Conservation (phyloP, 176 grass and related monocot species). For the Avena insularis region DNA sequence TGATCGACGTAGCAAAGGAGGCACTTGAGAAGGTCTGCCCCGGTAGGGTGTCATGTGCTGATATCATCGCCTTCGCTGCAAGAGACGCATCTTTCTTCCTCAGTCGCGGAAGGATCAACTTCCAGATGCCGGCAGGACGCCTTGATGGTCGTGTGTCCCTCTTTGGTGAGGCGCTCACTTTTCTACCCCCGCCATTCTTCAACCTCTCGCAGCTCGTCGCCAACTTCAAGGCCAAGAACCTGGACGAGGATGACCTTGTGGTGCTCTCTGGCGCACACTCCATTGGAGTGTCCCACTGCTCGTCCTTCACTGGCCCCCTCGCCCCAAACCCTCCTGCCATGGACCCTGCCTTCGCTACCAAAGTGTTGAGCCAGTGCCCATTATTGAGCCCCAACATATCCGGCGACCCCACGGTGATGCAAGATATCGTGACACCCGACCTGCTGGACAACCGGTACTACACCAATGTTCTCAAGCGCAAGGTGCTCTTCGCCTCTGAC, state of each 20-base stretch:
- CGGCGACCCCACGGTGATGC: constrained; percentile 39
- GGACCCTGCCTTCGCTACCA: neutral
- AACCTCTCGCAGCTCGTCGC: constrained; percentile 16
- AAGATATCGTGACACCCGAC: constrained; percentile 40
- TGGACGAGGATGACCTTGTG: constrained; percentile 51
- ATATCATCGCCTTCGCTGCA: constrained; percentile 58
- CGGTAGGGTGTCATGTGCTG: constrained; percentile 55
- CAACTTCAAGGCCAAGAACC: constrained; percentile 51
- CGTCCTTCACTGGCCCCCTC: constrained; percentile 49
- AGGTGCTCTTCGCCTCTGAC: constrained; percentile 63
- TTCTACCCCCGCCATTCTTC: constrained; percentile 21
- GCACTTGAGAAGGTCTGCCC: constrained; percentile 42
- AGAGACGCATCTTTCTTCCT: constrained; percentile 55
- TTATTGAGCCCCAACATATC: neutral
- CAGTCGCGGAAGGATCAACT: constrained; percentile 34
- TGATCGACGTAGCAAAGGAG: constrained; percentile 57
- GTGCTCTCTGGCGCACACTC: constrained; percentile 58
- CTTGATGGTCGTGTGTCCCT: constrained; percentile 52
- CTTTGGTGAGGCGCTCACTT: constrained; percentile 28
- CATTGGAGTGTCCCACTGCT: constrained; percentile 61
- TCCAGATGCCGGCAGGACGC: constrained; percentile 36
- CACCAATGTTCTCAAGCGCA: neutral
- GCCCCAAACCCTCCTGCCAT: constrained; percentile 43
- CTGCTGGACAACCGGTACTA: constrained; percentile 54
- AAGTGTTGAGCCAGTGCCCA: constrained; percentile 20